Base-by-base conservation (phyloP, 2,329 filamentous ascomycete genomes). In the Aspergillus unguis region DNA sequence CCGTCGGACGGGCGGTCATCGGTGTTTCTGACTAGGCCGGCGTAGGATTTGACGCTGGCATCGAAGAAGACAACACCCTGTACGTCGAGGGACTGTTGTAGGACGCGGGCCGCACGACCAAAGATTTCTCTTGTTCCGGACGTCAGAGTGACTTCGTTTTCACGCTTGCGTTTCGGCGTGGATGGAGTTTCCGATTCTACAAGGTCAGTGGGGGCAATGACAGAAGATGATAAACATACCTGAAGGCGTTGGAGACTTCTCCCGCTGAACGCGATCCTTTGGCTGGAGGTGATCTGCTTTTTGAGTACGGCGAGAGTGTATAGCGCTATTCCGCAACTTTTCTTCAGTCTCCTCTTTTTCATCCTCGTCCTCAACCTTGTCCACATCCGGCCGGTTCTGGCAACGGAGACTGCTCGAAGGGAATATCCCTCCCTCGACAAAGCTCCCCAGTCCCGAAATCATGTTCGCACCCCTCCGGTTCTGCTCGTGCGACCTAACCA, bases 71-170 rank as follows among this genome's bases (percentile, higher is more conserved):
- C 65, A 2, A 64, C 61, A 0, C 75, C 75, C 11, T 75, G 72
- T 0, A 72, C 66, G 10, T 74, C 71, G 3, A 79, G 62, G 0
- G 74, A 71, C 29, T 77, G 65, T 1, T 72, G 61, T 6, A 80
- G 66, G 2, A 79, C 65, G 25, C 71, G 71, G 9, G 77, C 73
- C 7, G 77, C 78, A 25, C 73, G 75, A 0, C 71, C 70, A 44
- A 78, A 77, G 2, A 77, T 59, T 4, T 62, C 48, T 38, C 60
- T 58, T 3, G 63, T 59, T 4, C 54, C 54, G 2, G 44, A 49
- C 2, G 29, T 35, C 25, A 49, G 46, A 1, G 54, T 48, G 8
- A 42, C 29, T 8, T 36, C 29, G 23, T 8, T 36, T 25, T 41
- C 32, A 32, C 17, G 43, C 8, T 37, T 48, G 28, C 50, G 38